phyloP scores from a whole-genome alignment of 2,329 filamentous ascomycete genomes.

The Sporothrix dimorphospora region DNA sequence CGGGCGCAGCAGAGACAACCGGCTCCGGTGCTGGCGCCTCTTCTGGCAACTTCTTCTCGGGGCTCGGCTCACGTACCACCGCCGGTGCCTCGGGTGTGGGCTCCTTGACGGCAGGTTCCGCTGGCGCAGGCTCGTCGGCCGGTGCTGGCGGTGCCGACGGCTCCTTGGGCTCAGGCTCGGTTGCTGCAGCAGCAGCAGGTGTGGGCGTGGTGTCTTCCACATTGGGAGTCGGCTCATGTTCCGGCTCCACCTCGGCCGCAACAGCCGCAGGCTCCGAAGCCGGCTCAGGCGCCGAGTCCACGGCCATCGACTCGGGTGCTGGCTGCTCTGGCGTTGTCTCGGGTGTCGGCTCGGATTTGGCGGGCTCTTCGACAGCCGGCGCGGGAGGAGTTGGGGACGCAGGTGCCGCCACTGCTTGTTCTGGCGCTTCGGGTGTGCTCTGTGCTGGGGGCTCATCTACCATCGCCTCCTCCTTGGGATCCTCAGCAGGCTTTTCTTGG shows the following conservation, averaged over 20 bases:
- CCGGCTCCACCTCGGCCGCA: background rate
- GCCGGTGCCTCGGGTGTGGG: background rate
- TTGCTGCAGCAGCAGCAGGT: background rate
- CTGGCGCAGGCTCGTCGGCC: background rate
- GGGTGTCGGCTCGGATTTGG: background rate
- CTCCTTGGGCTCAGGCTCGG: background rate
- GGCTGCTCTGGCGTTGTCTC: background rate
- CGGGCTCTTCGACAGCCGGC: background rate
- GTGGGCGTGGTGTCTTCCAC: background rate
- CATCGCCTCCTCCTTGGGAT: background rate
- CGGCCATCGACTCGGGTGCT: background rate
- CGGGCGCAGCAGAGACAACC: background rate
- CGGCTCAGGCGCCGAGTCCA: background rate
- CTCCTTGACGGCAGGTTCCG: background rate
- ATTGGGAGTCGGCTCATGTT: slow-evolving; percentile 4
- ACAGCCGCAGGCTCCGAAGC: background rate
- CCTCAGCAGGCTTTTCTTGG: background rate
- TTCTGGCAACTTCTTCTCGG: background rate
- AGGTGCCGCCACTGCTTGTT: background rate
- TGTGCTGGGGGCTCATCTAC: background rate
- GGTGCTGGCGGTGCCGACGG: background rate
- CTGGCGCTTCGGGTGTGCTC: background rate
- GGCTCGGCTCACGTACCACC: background rate
- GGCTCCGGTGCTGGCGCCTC: background rate
- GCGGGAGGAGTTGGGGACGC: background rate